Evolutionary conservation across 345 rosid species (phyloP), one percentile per base, ranked within the genome.

Genomic region (Eutrema japonicum): DNA sequence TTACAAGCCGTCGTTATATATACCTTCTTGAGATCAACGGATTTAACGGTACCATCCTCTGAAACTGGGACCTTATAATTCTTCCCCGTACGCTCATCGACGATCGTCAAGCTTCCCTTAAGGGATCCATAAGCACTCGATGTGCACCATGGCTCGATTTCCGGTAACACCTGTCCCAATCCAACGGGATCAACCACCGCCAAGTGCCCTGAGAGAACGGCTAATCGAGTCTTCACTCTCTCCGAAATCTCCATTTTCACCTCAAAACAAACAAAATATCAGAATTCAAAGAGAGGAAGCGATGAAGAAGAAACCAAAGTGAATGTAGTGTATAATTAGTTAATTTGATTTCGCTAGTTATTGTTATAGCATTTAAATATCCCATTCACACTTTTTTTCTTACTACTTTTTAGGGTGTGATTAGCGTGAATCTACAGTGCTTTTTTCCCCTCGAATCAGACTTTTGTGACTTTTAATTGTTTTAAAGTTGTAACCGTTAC

Each of bases 1-100:
- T 10, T 29, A 53, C 36, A 27, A 29, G 5, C 9, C 35, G 35
- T 45, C 18, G 10, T 33, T 53, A 53, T 27, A 26, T 22, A 26
- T 68, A 92, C 98, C 96, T 87, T 86, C 79, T 90, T 92, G 29
- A 95, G 80, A 74, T 90, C 96, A 59, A 86, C 37, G 66, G 99
- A 80, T 79, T 79, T 90, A 10, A 88, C 73, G 59, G 99, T 83
- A 78, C 93, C 99, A 46, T 87, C 60, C 13, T 81, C 71, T 37
- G 97, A 80, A 10, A 89, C 81, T 10, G 74, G 75, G 30, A 92
- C 59, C 70, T 79, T 84, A 80, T 92, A 87, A 54, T 72, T 85
- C 64, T 86, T 84, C 0, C 93, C 89, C 3, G 89, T 88, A 30
- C 92, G 83, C 33, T 95, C 96, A 81, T 95, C 97, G 40, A 87